Conservation (phyloP, 139 green algal species). For the Coelastrella sp. region DNA sequence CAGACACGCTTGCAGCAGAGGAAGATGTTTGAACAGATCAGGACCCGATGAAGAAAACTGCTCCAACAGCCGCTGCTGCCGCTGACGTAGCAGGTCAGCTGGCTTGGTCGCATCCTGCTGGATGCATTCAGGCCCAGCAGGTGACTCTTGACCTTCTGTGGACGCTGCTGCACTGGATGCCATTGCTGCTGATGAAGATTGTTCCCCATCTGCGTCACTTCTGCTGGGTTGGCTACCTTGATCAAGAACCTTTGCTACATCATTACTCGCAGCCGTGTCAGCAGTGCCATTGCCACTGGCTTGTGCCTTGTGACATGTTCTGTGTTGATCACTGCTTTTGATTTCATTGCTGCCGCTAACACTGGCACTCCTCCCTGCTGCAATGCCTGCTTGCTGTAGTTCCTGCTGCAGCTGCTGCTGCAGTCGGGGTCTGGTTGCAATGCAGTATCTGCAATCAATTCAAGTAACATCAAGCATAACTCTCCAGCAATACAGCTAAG, state of each 20-base stretch:
- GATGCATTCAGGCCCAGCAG: not conserved
- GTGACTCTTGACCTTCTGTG: not conserved
- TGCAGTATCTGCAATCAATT: conserved; percentile 26
- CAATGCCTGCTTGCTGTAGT: conserved; percentile 17
- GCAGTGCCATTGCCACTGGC: no score
- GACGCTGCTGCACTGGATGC: not conserved
- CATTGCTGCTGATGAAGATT: no score
- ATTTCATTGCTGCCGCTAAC: not conserved
- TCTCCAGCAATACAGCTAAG: no score
- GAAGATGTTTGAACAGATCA: conserved; percentile 2
- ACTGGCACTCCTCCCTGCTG: not conserved
- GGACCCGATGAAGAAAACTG: not conserved
- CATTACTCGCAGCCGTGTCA: no score
- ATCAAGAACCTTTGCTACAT: no score
- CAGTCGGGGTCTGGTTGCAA: not conserved
- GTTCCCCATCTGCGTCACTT: not conserved
- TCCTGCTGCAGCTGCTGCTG: conserved; percentile 37
- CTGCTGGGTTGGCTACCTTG: not conserved
- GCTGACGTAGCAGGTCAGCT: conserved; percentile 16
- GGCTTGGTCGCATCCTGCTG: not conserved
- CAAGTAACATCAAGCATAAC: no score
- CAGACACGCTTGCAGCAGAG: conserved; percentile 28
- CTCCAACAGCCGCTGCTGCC: not conserved
- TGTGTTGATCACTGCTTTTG: not conserved
- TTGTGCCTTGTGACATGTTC: not conserved